A percentile compares a stretch with the other conserved stretches of the same genome.
phyloP scores from a whole-genome alignment of 2,329 filamentous ascomycete species.

The Venturia oleaginea region DNA sequence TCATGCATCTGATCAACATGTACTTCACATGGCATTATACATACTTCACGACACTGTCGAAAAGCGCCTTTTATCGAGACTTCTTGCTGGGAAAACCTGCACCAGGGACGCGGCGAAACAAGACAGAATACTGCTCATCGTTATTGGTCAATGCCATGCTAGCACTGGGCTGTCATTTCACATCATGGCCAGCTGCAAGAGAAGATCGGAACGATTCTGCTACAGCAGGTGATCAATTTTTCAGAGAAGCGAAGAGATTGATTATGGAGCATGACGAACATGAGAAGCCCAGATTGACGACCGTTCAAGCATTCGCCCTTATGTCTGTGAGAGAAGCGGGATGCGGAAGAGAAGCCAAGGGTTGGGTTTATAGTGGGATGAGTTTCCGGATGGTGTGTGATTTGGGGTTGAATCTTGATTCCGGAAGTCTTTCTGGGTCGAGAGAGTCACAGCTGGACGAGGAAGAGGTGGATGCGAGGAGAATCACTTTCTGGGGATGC shows the following conservation, averaged over 20 bases:
- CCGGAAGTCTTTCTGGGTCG: slow-evolving; percentile 49
- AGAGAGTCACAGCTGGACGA: slow-evolving; percentile 54
- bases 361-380: slow-evolving; percentile 98
- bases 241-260: slow-evolving; percentile 81
- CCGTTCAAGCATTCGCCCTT: slow-evolving; percentile 83
- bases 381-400: slow-evolving; percentile 96
- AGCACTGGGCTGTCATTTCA: slow-evolving; percentile 88
- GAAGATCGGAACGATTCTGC: slow-evolving; percentile 63
- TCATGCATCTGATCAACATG: slow-evolving; percentile 87
- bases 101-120: slow-evolving; percentile 31
- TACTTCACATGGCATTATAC: slow-evolving; percentile 98
- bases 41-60: slow-evolving; percentile 87
- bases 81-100: slow-evolving; percentile 59
- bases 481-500: slow-evolving; percentile 95
- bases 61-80: slow-evolving; percentile 76
- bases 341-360: slow-evolving; percentile 86
- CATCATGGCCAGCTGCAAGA: slow-evolving; percentile 62
- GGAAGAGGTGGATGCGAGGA: slow-evolving; percentile 76
- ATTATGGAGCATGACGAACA: slow-evolving; percentile 90
- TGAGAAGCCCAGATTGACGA: slow-evolving; percentile 77
- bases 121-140: slow-evolving; percentile 74
- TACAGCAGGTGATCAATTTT: slow-evolving; percentile 93
- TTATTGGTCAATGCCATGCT: slow-evolving; percentile 91
- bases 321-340: slow-evolving; percentile 97
- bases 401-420: slow-evolving; percentile 81